phyloP scores from a whole-genome alignment of 495 filamentous ascomycete genomes.

The Alectoria sarmentosa region DNA sequence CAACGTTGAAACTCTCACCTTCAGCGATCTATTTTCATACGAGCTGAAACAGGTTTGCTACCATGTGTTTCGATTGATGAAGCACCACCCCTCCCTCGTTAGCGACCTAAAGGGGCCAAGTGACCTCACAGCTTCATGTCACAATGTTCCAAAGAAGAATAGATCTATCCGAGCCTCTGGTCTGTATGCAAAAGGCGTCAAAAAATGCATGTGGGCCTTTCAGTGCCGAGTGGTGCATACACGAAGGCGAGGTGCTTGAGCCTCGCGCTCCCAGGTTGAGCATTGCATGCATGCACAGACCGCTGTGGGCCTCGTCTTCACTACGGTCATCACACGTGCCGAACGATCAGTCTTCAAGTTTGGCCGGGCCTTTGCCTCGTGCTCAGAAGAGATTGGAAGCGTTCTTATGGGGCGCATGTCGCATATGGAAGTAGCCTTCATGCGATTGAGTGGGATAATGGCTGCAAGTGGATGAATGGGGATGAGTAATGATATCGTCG shows the following conservation, averaged over 20 bases:
- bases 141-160: background rate
- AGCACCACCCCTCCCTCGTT: no score
- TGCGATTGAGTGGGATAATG: constrained; percentile 10
- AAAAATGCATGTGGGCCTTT: background rate
- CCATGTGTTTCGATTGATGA: background rate
- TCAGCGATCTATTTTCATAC: background rate
- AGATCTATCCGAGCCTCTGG: constrained; percentile 14
- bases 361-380: constrained; percentile 19
- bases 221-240: background rate
- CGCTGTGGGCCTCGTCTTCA: background rate
- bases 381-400: constrained; percentile 6
- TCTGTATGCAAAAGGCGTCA: background rate
- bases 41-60: constrained; percentile 5
- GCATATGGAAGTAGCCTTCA: constrained; percentile 21
- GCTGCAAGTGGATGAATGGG: constrained; percentile 8
- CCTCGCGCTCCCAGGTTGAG: constrained; percentile 1
- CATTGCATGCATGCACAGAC: constrained; percentile 4
- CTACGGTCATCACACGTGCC: constrained; percentile 1
- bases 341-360: background rate
- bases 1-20: background rate
- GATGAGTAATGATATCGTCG: constrained; percentile 1
- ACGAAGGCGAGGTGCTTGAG: constrained; percentile 1
- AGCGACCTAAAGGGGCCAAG: background rate
- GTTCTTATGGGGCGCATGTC: constrained; percentile 23
- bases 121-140: background rate